Evolutionary conservation across 345 rosid genomes (phyloP).

Genomic region (Psidium friedrichsthalianum): DNA sequence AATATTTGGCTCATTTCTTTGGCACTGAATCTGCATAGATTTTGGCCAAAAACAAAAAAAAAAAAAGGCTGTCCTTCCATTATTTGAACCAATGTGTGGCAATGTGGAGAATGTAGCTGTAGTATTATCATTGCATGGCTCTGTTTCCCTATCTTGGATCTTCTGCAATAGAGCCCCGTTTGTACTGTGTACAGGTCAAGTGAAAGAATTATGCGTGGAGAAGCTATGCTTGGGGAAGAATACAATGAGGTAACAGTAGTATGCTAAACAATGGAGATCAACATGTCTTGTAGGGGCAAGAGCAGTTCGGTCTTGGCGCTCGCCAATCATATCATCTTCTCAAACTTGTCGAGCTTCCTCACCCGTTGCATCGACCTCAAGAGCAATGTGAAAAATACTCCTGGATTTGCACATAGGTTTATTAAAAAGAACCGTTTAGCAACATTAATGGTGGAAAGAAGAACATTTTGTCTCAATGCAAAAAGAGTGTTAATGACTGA

Average conservation of each 20-base stretch:
- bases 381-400: slow-evolving; percentile 47
- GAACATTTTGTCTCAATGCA: neutral
- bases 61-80: neutral
- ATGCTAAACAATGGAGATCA: neutral
- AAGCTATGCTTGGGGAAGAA: neutral
- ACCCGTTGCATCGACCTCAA: slow-evolving; percentile 72
- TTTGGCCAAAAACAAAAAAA: neutral
- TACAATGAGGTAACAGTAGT: neutral
- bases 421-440: neutral
- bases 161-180: neutral
- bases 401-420: slow-evolving; percentile 24
- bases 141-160: neutral
- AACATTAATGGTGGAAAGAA: neutral
- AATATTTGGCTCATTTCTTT: neutral
- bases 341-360: slow-evolving; percentile 71
- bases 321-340: slow-evolving; percentile 70
- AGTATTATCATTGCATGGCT: neutral
- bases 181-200: neutral
- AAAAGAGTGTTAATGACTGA: neutral
- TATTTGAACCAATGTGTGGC: neutral
- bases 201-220: neutral
- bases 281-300: neutral
- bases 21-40: neutral
- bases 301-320: neutral
- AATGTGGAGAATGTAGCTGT: neutral